phyloP scores from a whole-genome alignment of 1,284 basidiomycete genomes.

The Sanghuangporus weigelae region DNA sequence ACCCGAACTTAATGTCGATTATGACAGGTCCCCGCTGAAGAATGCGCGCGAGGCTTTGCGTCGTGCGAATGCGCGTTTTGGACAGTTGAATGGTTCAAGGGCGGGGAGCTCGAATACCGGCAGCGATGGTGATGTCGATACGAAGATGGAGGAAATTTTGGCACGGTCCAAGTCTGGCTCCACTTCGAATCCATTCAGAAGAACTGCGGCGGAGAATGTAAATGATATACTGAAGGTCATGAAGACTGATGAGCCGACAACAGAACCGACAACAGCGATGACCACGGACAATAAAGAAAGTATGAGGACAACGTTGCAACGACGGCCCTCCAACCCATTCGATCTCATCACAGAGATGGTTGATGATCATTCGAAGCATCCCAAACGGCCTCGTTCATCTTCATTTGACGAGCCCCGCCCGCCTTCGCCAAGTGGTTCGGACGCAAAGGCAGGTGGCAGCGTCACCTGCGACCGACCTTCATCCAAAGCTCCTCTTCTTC shows the following conservation, averaged over 20 bases:
- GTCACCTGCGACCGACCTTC: background rate
- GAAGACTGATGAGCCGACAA: background rate
- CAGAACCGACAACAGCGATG: background rate
- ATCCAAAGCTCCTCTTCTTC: background rate
- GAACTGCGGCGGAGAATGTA: background rate
- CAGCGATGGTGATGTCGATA: background rate
- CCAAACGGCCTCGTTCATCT: constrained; percentile 8
- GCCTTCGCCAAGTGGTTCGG: background rate
- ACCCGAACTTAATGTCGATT: constrained; percentile 10
- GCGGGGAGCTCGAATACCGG: background rate
- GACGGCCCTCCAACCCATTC: background rate
- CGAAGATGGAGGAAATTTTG: background rate
- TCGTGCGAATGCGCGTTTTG: background rate
- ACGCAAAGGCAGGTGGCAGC: background rate
- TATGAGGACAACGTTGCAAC: background rate
- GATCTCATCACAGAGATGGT: background rate
- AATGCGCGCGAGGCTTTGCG: constrained; percentile 16
- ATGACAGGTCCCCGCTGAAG: constrained; percentile 17
- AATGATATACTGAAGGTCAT: background rate
- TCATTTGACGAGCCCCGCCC: constrained; percentile 1
- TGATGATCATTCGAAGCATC: background rate
- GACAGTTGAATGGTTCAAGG: background rate
- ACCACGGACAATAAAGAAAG: background rate
- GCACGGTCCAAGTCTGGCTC: background rate
- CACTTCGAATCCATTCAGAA: background rate